Evolutionary conservation across 2,329 filamentous ascomycete species (phyloP), one percentile per base, ranked within the genome.

Genomic region (Aspergillus sp.): DNA sequence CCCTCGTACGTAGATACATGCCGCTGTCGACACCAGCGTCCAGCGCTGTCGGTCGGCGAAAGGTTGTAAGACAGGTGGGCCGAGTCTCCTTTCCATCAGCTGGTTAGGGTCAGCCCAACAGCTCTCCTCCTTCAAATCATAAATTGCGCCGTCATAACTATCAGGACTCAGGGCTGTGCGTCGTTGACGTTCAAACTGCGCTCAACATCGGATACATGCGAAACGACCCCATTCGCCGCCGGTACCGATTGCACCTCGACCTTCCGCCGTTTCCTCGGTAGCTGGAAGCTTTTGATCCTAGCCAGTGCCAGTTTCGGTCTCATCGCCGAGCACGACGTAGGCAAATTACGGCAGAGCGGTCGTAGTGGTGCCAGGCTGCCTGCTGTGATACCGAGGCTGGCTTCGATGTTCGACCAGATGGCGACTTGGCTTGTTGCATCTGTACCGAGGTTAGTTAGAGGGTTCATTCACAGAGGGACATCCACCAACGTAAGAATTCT

Each of bases 401-500:
- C 31, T 30, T 60, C 58, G 8, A 51, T 15, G 28, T 55, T 51
- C 3, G 49, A 60, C 51, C 50, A 55, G 2, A 60, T 31, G 31
- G 5, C 7, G 15, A 28, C 47, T 7, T 50, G 47, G 47, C 6
- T 17, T 11, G 47, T 50, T 17, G 47, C 19, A 17, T 23, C 47
- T 50, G 23, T 31, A 11, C 1, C 19, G 19, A 19, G 19, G 19
- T 19, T 19, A 19, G n/a, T n/a, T n/a, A n/a, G n/a, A n/a, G n/a
- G n/a, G n/a, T n/a, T n/a, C n/a, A n/a, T n/a, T n/a, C n/a, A n/a
- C n/a, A n/a, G 19, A 4, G 4, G 3, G 17, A 50, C 51, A 43
- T 9, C n/a, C n/a, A n/a, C n/a, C n/a, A n/a, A 54, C 57, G 49
- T 4, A 54, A 13, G n/a, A 59, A 49, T n/a, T 59, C 51, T 11